Base-by-base conservation (phyloP, 805 yeast species). In the Suhomyces pyralidae region DNA sequence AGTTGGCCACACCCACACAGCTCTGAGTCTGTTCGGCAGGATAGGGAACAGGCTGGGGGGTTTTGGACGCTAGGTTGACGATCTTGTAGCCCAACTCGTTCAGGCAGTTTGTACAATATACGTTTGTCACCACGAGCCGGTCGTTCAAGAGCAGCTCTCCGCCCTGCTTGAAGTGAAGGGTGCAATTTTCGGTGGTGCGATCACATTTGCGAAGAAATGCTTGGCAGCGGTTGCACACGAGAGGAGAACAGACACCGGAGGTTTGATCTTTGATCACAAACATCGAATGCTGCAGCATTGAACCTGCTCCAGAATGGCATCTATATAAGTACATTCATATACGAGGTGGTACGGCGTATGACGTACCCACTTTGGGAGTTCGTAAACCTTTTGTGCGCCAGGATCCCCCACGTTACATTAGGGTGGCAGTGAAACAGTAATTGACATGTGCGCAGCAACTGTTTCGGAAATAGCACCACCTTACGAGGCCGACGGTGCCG, bases 21-120 rank as follows among this genome's bases (percentile, higher is more conserved):
- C 55, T 10, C 14, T 28, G 10, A 5, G 42, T 28, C 22, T 8
- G 17, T n/a, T 12, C 17, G 3, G 52, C 22, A n/a, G 49, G 52
- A 19, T 34, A 45, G 2, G 51, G 51, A 7, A 52, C 43, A 9
- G 20, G 22, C 24, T 32, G 40, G 3, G 55, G 54, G 14, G 44
- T 20, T 34, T 34, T 20, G 3, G 51, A 38, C 5, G 32, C 43
- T 20, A 56, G 32, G 12, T 51, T 48, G 17, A 50, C 50, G 5
- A 60, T 50, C 32, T 53, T 56, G 43, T 58, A 61, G 24, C 65
- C 62, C 12, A 61, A 22, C 3, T 42, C 17, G 12, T 42, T 42
- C 30, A 24, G 30, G n/a, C 45, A 42, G 28, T 12, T 20, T 8
- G 45, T 14, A 3, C 45, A 42, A 24, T 42, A 24, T 14, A 42